Evolutionary conservation across 208 protist genomes (phyloP).

Genomic region (Crithidia fasciculata): DNA sequence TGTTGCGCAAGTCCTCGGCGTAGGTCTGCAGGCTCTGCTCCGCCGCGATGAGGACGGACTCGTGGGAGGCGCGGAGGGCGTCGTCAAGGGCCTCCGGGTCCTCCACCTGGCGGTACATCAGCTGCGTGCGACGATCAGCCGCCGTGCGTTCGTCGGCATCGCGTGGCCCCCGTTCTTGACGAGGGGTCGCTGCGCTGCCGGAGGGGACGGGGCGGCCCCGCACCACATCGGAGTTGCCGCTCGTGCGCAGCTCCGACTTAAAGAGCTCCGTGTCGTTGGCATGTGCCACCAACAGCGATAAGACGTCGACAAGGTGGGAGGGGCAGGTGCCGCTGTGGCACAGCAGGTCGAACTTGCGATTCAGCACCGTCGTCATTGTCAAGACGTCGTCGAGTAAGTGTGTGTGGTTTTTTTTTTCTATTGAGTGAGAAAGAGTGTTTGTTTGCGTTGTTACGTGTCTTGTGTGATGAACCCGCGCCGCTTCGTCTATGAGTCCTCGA

Average conservation of each 20-base stretch:
- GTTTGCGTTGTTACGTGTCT: neutral
- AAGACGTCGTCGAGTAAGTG: neutral
- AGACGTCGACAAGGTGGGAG: constrained; percentile 70
- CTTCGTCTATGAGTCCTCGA: no score
- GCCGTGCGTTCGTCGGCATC: constrained; percentile 21
- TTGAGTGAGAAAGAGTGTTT: neutral
- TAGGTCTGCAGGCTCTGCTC: constrained; percentile 70
- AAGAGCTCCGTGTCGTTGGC: constrained; percentile 82
- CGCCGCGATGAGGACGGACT: constrained; percentile 50
- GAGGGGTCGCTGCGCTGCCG: neutral
- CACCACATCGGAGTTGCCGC: neutral
- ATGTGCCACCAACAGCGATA: constrained; percentile 77
- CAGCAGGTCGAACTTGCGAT: constrained; percentile 73
- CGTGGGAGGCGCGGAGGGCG: constrained; percentile 42
- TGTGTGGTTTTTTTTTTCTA: neutral
- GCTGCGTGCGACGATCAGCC: constrained; percentile 26
- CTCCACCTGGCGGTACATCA: constrained; percentile 33
- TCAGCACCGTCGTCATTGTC: constrained; percentile 58
- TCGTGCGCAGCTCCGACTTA: constrained; percentile 58
- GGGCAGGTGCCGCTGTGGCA: constrained; percentile 65
- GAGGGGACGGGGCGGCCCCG: neutral
- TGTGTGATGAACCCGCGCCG: no score
- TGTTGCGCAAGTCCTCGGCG: constrained; percentile 58
- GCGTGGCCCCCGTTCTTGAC: neutral
- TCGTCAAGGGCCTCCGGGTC: constrained; percentile 38